Evolutionary conservation across 257 asterid species (phyloP), one percentile per base, ranked within the genome.

Genomic region (Voacanga thouarsii): DNA sequence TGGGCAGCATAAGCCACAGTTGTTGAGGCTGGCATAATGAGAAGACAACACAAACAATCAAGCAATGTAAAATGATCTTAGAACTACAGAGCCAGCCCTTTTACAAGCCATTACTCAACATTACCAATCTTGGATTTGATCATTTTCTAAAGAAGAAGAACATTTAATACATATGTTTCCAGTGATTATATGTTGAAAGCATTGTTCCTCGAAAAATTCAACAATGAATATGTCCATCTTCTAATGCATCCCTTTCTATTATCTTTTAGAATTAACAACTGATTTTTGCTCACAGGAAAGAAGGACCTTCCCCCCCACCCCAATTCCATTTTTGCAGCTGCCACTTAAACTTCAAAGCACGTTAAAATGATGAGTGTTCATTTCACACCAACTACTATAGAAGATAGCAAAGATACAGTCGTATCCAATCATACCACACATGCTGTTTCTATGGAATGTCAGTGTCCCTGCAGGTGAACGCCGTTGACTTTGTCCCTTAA

Each of bases 391-490:
- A 2, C 30, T 21, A 44, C 6, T 60, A 57, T 14, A 75, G 12
- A 51, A 44, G 24, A 71, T 72, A 74, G 53, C 15, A 47, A 69
- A 64, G 24, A 56, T 68, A 53, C 7, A 23, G 23, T 72, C 37
- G 53, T 18, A 45, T 37, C 33, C 65, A 73, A 75, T 61, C 89
- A 74, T 89, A 93, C 98, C 98, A 80, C 98, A 93, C 98, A 93
- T 89, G 91, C 89, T 86, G 83, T 82, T 90, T 80, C 92, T 88
- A 18, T 80, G 56, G 77, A 93, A 89, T 61, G 96, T 91, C 79
- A 93, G 85, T 26, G 98, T 93, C 71, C 98, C 97, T 9, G 90
- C 96, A 0, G 96, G 94, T 41, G 94, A 85, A 1, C 80, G 91
- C 71, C 4, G 80, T 83, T 76, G 80, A 23, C 43, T 30, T 47